Conservation (phyloP, 805 yeast species). For the Torulaspora quercuum region DNA sequence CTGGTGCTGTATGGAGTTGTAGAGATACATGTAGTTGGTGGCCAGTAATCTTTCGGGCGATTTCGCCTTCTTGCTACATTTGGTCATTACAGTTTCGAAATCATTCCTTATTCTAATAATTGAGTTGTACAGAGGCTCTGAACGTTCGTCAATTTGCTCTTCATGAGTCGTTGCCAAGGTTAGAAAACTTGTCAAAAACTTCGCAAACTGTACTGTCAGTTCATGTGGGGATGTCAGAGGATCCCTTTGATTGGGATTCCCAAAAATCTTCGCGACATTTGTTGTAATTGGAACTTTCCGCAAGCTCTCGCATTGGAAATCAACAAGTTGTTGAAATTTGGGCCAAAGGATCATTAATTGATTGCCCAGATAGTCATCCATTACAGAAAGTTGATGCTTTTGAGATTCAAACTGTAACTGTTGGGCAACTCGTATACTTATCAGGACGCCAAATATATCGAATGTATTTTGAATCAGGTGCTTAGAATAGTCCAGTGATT, state of each 20-base stretch:
- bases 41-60: slow-evolving; percentile 67
- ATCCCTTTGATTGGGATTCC: slow-evolving; percentile 25
- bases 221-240: slow-evolving; percentile 47
- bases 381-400: slow-evolving; percentile 62
- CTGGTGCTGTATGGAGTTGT: slow-evolving; percentile 28
- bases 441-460: slow-evolving; percentile 76
- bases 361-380: slow-evolving; percentile 63
- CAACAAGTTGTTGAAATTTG: slow-evolving; percentile 70
- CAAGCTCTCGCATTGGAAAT: slow-evolving; percentile 69
- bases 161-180: slow-evolving; percentile 46
- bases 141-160: slow-evolving; percentile 31
- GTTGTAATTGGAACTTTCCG: slow-evolving; percentile 45
- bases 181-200: slow-evolving; percentile 64
- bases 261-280: slow-evolving; percentile 33
- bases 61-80: slow-evolving; percentile 53
- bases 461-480: slow-evolving; percentile 41
- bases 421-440: slow-evolving; percentile 70
- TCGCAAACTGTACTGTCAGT: slow-evolving; percentile 77
- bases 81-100: slow-evolving; percentile 74
- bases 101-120: slow-evolving; percentile 70
- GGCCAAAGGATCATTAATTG: slow-evolving; percentile 81
- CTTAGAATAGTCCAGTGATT: slow-evolving; percentile 50
- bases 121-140: slow-evolving; percentile 73
- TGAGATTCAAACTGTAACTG: slow-evolving; percentile 62
- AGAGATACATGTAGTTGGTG: slow-evolving; percentile 44